phyloP scores from a whole-genome alignment of 108 stramenopile genomes.

The Cyclotella cryptica region DNA sequence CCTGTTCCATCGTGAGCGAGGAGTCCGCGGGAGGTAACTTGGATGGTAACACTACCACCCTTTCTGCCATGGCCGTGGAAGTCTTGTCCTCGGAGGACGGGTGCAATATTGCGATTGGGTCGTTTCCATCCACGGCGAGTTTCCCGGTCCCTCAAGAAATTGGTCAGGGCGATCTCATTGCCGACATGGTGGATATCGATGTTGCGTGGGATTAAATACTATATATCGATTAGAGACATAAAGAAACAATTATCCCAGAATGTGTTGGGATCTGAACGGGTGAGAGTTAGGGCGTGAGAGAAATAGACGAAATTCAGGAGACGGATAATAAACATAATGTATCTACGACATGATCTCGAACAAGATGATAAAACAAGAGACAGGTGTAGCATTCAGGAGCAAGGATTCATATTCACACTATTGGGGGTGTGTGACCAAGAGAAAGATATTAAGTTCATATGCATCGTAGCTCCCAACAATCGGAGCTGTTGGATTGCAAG shows the following conservation, averaged over 20 bases:
- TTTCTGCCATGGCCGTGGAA: neutral
- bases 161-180: slow-evolving; percentile 20
- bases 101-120: neutral
- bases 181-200: slow-evolving; percentile 34
- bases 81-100: neutral
- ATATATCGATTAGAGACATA: neutral
- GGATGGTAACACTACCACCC: slow-evolving; percentile 2
- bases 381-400: too few species aligned
- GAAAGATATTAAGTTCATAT: neutral
- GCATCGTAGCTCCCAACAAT: neutral
- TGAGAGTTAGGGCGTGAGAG: neutral
- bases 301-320: slow-evolving; percentile 9
- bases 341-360: too few species aligned
- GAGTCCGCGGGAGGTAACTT: neutral
- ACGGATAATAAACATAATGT: neutral
- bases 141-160: slow-evolving; percentile 38
- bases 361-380: too few species aligned
- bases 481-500: neutral
- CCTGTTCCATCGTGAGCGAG: slow-evolving; percentile 1
- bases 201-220: slow-evolving; percentile 32
- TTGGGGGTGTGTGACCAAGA: slow-evolving; percentile 9
- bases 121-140: slow-evolving; percentile 5
- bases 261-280: neutral
- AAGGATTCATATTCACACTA: slow-evolving; percentile 8
- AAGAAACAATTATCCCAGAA: neutral